Conservation (phyloP, 1,284 basidiomycete genomes). For the Mycosarcoma maydis region DNA sequence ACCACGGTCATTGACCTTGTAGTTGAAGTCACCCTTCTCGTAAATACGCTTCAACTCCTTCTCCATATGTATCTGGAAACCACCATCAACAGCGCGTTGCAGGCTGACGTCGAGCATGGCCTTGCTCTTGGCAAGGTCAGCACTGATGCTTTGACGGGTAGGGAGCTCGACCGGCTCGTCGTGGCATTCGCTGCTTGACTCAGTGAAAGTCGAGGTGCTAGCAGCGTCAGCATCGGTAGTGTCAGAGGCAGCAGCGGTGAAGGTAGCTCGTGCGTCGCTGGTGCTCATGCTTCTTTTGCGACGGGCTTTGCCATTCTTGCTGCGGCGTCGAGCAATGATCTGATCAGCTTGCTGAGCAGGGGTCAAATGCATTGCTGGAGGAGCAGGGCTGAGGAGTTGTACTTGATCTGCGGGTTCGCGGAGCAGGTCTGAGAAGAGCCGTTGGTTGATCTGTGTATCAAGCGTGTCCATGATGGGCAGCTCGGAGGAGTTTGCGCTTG, state of each 20-base stretch:
- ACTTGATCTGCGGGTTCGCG: background rate
- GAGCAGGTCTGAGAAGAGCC: conserved; percentile 8
- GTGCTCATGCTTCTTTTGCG: conserved; percentile 56
- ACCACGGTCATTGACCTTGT: conserved; percentile 67
- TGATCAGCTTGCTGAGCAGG: conserved; percentile 57
- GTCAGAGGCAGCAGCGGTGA: conserved; percentile 27
- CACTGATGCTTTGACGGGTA: conserved; percentile 49
- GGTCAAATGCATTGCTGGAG: conserved; percentile 35
- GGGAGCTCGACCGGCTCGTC: conserved; percentile 38
- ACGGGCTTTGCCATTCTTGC: conserved; percentile 48
- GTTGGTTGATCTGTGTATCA: conserved; percentile 2
- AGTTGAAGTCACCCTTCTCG: conserved; percentile 68
- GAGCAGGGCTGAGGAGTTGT: background rate
- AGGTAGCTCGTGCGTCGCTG: conserved; percentile 40
- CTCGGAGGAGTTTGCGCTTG: background rate
- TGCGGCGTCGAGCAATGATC: conserved; percentile 57
- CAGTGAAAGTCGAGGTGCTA: conserved; percentile 9
- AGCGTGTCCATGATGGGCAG: conserved; percentile 9
- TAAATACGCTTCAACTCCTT: conserved; percentile 60
- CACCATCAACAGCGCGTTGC: conserved; percentile 50
- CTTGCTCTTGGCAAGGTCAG: conserved; percentile 52
- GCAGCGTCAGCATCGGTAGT: conserved; percentile 3
- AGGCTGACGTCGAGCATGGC: conserved; percentile 53
- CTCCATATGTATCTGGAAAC: conserved; percentile 55
- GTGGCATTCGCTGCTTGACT: conserved; percentile 10